Evolutionary conservation across 768 basidiomycete genomes (phyloP).

Genomic region (Suillus luteus): DNA sequence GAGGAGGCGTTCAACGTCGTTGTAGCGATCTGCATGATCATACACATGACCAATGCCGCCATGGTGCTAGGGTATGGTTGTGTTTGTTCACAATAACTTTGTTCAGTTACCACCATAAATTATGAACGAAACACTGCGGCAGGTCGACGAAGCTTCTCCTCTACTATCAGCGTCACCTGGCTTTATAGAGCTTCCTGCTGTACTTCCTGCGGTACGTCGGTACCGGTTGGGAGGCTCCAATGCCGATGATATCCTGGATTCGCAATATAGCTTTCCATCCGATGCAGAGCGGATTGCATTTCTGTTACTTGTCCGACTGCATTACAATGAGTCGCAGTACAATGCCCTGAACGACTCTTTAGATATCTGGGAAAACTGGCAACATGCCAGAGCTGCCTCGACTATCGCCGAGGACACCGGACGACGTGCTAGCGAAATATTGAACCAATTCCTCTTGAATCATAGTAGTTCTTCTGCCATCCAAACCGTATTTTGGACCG

Average conservation of each 20-base stretch:
- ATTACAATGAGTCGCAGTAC: slow-evolving; percentile 8
- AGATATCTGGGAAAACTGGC: slow-evolving; percentile 9
- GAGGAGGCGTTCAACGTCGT: not conserved
- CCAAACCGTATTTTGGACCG: slow-evolving; percentile 50
- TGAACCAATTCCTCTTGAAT: slow-evolving; percentile 45
- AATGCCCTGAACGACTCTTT: not conserved
- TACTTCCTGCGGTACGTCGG: slow-evolving; percentile 14
- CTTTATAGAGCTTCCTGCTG: slow-evolving; percentile 4
- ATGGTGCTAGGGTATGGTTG: slow-evolving; percentile 3
- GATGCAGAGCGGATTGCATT: slow-evolving; percentile 14
- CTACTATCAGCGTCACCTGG: slow-evolving; percentile 4
- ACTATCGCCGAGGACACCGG: slow-evolving; percentile 37
- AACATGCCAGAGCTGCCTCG: slow-evolving; percentile 1
- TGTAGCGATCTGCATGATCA: not conserved
- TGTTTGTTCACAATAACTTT: slow-evolving; percentile 7
- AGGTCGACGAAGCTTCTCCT: slow-evolving; percentile 11
- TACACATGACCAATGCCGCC: not conserved
- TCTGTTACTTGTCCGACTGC: slow-evolving; percentile 9
- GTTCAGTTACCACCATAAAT: not conserved
- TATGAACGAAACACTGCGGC: slow-evolving; percentile 5
- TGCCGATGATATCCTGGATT: slow-evolving; percentile 2
- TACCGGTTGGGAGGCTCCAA: not conserved
- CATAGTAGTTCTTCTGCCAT: slow-evolving; percentile 44
- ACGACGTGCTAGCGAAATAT: slow-evolving; percentile 35
- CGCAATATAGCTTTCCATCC: not conserved